phyloP scores from a whole-genome alignment of 2,329 filamentous ascomycete species.

The Tolypocladium guangdongense region DNA sequence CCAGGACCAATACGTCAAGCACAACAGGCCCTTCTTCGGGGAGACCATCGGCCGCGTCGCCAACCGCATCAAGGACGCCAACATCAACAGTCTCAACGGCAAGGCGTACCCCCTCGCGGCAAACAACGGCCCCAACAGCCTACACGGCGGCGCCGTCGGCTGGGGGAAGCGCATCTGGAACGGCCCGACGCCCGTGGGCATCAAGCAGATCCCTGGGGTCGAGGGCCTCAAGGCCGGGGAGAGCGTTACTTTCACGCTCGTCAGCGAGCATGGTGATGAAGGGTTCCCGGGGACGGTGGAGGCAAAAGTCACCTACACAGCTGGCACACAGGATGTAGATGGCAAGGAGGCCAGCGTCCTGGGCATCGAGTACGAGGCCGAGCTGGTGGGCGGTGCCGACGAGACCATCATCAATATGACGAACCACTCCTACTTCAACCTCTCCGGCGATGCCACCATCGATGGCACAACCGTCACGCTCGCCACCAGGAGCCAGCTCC shows the following conservation, averaged over 20 bases:
- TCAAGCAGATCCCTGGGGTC: slow-evolving; percentile 37
- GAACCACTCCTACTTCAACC: slow-evolving; percentile 81
- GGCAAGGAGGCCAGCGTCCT: slow-evolving; percentile 60
- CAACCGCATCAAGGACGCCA: slow-evolving; percentile 68
- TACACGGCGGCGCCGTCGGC: slow-evolving; percentile 62
- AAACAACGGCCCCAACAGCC: slow-evolving; percentile 68
- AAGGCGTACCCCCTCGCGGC: slow-evolving; percentile 57
- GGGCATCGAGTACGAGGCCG: slow-evolving; percentile 81
- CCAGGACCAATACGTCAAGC: slow-evolving; percentile 59
- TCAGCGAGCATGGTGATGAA: slow-evolving; percentile 74
- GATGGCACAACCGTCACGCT: slow-evolving; percentile 57
- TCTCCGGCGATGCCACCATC: slow-evolving; percentile 40
- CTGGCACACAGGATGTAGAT: slow-evolving; percentile 52
- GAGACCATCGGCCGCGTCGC: slow-evolving; percentile 82
- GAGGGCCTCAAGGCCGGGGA: slow-evolving; percentile 48
- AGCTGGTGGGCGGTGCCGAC: slow-evolving; percentile 66
- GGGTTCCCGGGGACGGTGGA: slow-evolving; percentile 83
- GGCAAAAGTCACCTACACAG: slow-evolving; percentile 66
- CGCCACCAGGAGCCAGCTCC: slow-evolving; percentile 53
- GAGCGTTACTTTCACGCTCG: slow-evolving; percentile 52
- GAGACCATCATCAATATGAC: slow-evolving; percentile 91
- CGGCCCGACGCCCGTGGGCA: slow-evolving; percentile 54
- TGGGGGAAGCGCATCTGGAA: slow-evolving; percentile 76
- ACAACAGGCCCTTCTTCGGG: slow-evolving; percentile 77
- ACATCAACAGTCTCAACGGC: slow-evolving; percentile 61